Evolutionary conservation across 2,329 filamentous ascomycete genomes (phyloP).

Genomic region (Clonostachys rosea): DNA sequence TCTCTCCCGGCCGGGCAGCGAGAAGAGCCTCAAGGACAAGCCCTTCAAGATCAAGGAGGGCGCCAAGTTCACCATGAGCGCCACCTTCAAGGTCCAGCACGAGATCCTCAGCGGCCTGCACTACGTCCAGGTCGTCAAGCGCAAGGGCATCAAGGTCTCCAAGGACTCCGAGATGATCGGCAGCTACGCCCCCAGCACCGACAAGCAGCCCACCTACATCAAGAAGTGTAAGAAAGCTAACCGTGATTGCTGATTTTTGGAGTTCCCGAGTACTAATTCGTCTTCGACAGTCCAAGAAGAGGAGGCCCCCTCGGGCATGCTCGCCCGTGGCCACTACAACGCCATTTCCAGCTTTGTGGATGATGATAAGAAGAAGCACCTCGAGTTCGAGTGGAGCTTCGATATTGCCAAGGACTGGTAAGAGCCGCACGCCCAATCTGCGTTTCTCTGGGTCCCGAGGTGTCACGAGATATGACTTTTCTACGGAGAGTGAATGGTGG

Average conservation of each 20-base stretch:
- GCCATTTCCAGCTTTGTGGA: conserved; percentile 89
- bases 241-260: not conserved
- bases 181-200: conserved; percentile 89
- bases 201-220: conserved; percentile 76
- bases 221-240: conserved; percentile 74
- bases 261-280: not conserved
- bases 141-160: conserved; percentile 79
- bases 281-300: conserved; percentile 72
- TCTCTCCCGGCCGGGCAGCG: conserved; percentile 67
- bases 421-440: conserved; percentile 1
- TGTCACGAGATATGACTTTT: not conserved
- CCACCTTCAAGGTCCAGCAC: conserved; percentile 91
- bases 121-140: conserved; percentile 91
- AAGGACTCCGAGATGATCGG: conserved; percentile 99
- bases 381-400: conserved; percentile 94
- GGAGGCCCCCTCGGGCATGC: conserved; percentile 86
- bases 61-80: conserved; percentile 89
- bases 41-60: conserved; percentile 99
- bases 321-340: conserved; percentile 86
- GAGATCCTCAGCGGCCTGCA: conserved; percentile 93
- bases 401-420: conserved; percentile 97
- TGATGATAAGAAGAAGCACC: conserved; percentile 86
- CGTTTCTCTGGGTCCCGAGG: not conserved
- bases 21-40: conserved; percentile 77
- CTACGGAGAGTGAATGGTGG: not conserved